These are phyloP conservation scores for Candida glucosophila DNA, from an alignment of 1,139 yeast species.

Conservation along the genomic window DNA sequence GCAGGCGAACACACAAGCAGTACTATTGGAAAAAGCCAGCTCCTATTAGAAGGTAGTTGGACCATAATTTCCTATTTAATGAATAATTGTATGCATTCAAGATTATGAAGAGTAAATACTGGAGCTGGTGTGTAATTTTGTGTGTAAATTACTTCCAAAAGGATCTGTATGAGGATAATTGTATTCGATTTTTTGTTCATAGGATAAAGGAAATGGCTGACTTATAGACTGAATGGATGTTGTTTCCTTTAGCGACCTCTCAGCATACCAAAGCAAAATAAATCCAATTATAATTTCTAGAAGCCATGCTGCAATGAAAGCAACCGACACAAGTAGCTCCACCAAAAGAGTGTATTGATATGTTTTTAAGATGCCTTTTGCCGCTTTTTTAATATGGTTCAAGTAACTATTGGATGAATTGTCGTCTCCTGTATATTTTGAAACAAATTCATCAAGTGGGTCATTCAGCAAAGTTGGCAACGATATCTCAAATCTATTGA, in stretches of 20 bases:
- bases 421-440: constrained; percentile 1
- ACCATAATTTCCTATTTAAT: background rate
- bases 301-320: constrained; percentile 40
- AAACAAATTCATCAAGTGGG: constrained; percentile 3
- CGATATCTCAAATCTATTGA: constrained; percentile 48
- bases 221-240: constrained; percentile 12
- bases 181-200: constrained; percentile 17
- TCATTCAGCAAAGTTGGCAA: constrained; percentile 37
- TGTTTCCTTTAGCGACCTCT: background rate
- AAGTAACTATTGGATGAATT: too few relatives aligned
- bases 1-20: constrained; percentile 92
- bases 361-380: too few relatives aligned
- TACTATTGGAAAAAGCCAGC: constrained; percentile 79
- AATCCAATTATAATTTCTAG: constrained; percentile 34
- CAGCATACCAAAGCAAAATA: constrained; percentile 6
- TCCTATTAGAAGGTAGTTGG: constrained; percentile 28
- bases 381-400: too few relatives aligned
- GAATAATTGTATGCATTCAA: too few relatives aligned
- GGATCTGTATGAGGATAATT: constrained; percentile 23
- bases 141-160: too few relatives aligned
- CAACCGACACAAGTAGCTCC: constrained; percentile 40
- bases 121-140: constrained; percentile 4
- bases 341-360: too few relatives aligned
- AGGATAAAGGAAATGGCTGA: constrained; percentile 22
- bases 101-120: constrained; percentile 5